phyloP scores from a whole-genome alignment of 2,329 filamentous ascomycete genomes.

The Pezicula rhizophila region DNA sequence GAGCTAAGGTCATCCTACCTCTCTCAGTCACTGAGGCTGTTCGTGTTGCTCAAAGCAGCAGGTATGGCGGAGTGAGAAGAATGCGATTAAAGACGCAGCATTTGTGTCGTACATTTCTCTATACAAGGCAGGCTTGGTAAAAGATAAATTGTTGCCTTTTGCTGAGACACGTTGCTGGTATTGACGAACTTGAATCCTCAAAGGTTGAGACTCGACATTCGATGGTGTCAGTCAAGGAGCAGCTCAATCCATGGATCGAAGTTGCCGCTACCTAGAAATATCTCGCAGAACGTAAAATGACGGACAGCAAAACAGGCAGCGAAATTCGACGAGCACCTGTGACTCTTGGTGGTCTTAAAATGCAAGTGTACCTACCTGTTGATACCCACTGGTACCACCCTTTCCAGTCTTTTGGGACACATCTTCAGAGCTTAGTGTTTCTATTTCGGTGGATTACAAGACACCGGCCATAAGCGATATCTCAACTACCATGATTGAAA shows the following conservation, averaged over 20 bases:
- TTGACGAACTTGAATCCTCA: conserved; percentile 50
- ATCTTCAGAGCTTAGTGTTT: conserved; percentile 14
- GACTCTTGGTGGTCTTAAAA: conserved; percentile 24
- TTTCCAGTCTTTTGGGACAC: conserved; percentile 24
- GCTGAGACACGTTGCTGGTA: conserved; percentile 25
- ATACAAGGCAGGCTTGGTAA: conserved; percentile 65
- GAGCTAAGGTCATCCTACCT: conserved; percentile 65
- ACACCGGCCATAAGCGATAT: conserved; percentile 36
- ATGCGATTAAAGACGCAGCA: conserved; percentile 62
- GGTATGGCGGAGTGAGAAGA: conserved; percentile 60
- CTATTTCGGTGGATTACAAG: not conserved
- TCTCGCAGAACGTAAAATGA: conserved; percentile 63
- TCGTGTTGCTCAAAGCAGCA: conserved; percentile 44
- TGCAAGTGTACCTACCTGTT: conserved; percentile 16
- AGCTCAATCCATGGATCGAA: conserved; percentile 32
- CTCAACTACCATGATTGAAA: conserved; percentile 24
- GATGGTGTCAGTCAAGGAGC: conserved; percentile 27
- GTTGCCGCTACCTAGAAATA: conserved; percentile 29
- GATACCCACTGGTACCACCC: conserved; percentile 9
- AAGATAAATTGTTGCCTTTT: conserved; percentile 69
- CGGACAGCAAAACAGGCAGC: conserved; percentile 21
- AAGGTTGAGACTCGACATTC: conserved; percentile 34
- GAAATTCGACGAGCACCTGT: conserved; percentile 53
- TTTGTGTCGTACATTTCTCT: conserved; percentile 73
- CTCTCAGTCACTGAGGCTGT: conserved; percentile 58